Evolutionary conservation across 1,284 basidiomycete species (phyloP).

Genomic region (Malassezia obtusa): DNA sequence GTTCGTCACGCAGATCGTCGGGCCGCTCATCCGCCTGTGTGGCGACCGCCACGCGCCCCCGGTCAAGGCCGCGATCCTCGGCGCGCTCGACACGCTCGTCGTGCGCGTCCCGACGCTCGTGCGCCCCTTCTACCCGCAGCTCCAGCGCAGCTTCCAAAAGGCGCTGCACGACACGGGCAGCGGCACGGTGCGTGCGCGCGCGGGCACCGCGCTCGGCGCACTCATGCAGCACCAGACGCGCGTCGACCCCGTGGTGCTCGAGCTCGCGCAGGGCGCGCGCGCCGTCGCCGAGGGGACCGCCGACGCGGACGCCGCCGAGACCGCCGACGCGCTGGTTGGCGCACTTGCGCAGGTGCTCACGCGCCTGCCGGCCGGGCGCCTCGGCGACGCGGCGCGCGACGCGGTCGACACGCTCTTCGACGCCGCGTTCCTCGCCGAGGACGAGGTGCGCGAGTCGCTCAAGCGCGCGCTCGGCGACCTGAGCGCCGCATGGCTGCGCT

Average conservation of each 20-base stretch:
- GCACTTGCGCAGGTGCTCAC: conserved; percentile 69
- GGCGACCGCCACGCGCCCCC: conserved; percentile 44
- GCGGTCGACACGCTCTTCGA: conserved; percentile 64
- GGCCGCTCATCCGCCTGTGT: conserved; percentile 65
- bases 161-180: conserved; percentile 73
- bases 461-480: conserved; percentile 61
- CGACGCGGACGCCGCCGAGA: conserved; percentile 12
- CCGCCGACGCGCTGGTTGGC: conserved; percentile 60
- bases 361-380: conserved; percentile 60
- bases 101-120: conserved; percentile 71
- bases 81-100: conserved; percentile 38
- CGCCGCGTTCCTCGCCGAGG: conserved; percentile 59
- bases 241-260: conserved; percentile 66
- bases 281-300: neutral
- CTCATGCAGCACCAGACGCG: conserved; percentile 63
- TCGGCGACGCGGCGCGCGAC: conserved; percentile 66
- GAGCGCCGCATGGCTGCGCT: conserved; percentile 58
- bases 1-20: conserved; percentile 90
- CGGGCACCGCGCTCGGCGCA: conserved; percentile 74
- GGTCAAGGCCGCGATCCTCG: conserved; percentile 44
- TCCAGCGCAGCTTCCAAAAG: conserved; percentile 85
- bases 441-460: conserved; percentile 16
- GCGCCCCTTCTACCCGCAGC: conserved; percentile 95
- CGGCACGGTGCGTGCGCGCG: conserved; percentile 67
- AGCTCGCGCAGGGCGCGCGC: conserved; percentile 56